A percentile compares a stretch with the other conserved stretches of the same genome.
Evolutionary conservation across 2,329 filamentous ascomycete species (phyloP).

Genomic region (Xylariales sp.): DNA sequence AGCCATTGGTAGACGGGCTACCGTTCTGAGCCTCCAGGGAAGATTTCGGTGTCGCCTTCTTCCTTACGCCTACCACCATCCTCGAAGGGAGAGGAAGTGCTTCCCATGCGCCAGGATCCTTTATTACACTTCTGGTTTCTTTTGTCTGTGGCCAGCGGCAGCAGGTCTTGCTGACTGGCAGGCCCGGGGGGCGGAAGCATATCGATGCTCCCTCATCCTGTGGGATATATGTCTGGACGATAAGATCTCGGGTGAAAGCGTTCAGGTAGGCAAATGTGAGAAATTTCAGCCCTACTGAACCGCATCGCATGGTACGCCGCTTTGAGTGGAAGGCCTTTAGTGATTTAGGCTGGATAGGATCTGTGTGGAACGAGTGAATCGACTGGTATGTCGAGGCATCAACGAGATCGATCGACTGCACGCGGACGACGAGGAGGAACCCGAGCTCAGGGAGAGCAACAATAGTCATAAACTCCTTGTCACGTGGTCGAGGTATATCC

Average conservation of each 20-base stretch:
- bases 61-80: slow-evolving; percentile 60
- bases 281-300: slow-evolving; percentile 52
- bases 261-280: slow-evolving; percentile 63
- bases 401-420: slow-evolving; percentile 54
- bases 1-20: slow-evolving; percentile 12
- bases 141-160: slow-evolving; percentile 48
- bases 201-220: slow-evolving; percentile 50
- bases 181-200: slow-evolving; percentile 45
- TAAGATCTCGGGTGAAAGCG: slow-evolving; percentile 54
- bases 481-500: slow-evolving; percentile 29
- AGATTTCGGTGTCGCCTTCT: slow-evolving; percentile 24
- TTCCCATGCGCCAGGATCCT: slow-evolving; percentile 64
- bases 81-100: slow-evolving; percentile 54
- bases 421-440: slow-evolving; percentile 56
- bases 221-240: slow-evolving; percentile 61
- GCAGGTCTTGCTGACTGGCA: slow-evolving; percentile 35
- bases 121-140: slow-evolving; percentile 47
- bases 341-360: slow-evolving; percentile 53
- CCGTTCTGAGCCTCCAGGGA: slow-evolving; percentile 13
- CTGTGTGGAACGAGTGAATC: slow-evolving; percentile 59
- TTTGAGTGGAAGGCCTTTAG: slow-evolving; percentile 56
- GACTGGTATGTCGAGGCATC: slow-evolving; percentile 52
- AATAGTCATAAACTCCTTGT: slow-evolving; percentile 49
- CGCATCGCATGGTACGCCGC: slow-evolving; percentile 47
- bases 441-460: slow-evolving; percentile 54